These are phyloP conservation scores for Euphrasia confusa DNA, from an alignment of 257 asterid genomes.

Conservation along the genomic window DNA sequence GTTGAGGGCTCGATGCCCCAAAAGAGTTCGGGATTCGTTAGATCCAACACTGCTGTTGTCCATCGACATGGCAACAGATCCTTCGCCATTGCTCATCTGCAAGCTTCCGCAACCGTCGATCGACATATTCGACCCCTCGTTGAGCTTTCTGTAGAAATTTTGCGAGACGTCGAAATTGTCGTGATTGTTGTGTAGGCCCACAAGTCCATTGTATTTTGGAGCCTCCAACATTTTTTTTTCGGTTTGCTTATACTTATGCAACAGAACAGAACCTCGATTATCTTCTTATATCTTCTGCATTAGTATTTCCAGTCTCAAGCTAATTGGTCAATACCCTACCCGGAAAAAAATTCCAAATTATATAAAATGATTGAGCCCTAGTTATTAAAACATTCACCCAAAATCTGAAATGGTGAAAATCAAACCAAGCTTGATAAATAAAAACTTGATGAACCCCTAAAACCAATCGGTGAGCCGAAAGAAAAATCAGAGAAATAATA, in stretches of 20 bases:
- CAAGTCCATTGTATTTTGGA: background rate
- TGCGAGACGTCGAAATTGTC: background rate
- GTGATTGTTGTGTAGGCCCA: background rate
- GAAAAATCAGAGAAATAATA: background rate
- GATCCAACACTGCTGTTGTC: slow-evolving; percentile 9
- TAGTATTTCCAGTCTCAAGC: background rate
- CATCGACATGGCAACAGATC: slow-evolving; percentile 8
- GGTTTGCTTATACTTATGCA: background rate
- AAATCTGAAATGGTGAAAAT: background rate
- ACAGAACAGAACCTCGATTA: background rate
- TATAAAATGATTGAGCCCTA: background rate
- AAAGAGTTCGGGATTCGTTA: background rate
- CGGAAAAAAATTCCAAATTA: background rate
- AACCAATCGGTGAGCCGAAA: background rate
- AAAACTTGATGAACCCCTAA: background rate
- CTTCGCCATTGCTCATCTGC: slow-evolving; percentile 3
- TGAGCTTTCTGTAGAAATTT: slow-evolving; percentile 5
- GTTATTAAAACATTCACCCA: background rate
- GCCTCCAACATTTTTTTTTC: slow-evolving; percentile 8
- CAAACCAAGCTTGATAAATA: background rate
- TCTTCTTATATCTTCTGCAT: background rate
- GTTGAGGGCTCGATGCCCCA: slow-evolving; percentile 4
- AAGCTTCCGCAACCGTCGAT: background rate
- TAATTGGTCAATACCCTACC: background rate
- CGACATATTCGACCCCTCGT: slow-evolving; percentile 7